These are phyloP conservation scores for Panicum miliaceum DNA, from an alignment of 176 grass and related monocot genomes.

Conservation along the genomic window DNA sequence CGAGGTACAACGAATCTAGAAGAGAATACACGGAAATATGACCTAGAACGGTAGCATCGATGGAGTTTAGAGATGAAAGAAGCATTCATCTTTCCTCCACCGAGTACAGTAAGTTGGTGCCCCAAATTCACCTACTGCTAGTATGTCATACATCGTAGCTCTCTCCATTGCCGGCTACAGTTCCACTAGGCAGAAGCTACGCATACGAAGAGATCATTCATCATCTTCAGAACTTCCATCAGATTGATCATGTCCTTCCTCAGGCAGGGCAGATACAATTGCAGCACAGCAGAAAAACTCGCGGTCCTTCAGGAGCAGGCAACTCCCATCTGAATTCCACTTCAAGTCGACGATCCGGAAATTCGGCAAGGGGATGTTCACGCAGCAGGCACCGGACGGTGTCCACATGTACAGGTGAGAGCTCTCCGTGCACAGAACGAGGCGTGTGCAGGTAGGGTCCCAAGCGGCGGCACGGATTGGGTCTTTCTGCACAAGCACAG, in stretches of 20 bases:
- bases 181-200: not conserved
- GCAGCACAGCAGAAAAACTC: slow-evolving; percentile 88
- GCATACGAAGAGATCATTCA: slow-evolving; percentile 44
- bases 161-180: not conserved
- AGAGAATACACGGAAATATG: not conserved
- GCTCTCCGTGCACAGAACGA: slow-evolving; percentile 79
- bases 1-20: not conserved
- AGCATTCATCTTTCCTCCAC: slow-evolving; percentile 16
- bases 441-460: slow-evolving; percentile 71
- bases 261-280: slow-evolving; percentile 57
- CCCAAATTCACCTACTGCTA: slow-evolving; percentile 35
- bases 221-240: slow-evolving; percentile 66
- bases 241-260: slow-evolving; percentile 51
- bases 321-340: slow-evolving; percentile 77
- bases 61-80: slow-evolving; percentile 11
- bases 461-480: slow-evolving; percentile 84
- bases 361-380: slow-evolving; percentile 72
- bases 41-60: not conserved
- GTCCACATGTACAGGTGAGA: slow-evolving; percentile 90
- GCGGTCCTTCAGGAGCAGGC: slow-evolving; percentile 82
- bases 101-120: slow-evolving; percentile 7
- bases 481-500: slow-evolving; percentile 94
- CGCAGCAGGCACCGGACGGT: slow-evolving; percentile 68
- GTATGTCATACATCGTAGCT: slow-evolving; percentile 25
- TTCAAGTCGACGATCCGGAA: slow-evolving; percentile 80